These are phyloP conservation scores for Chimonanthus praecox DNA, from an alignment of 164 flowering plant genomes.

Conservation along the genomic window DNA sequence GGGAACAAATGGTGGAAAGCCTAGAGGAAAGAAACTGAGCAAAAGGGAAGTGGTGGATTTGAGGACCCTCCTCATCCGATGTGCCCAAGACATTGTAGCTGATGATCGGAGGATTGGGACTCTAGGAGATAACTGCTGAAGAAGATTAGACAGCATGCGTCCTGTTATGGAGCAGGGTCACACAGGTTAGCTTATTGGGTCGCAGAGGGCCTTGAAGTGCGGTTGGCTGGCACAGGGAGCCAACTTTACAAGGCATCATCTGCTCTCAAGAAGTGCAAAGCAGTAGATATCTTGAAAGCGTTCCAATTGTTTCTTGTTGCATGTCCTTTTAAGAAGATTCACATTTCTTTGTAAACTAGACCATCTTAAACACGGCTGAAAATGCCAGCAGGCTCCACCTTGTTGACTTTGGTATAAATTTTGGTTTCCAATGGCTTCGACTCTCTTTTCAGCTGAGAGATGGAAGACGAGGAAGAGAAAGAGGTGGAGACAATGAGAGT, in stretches of 20 bases:
- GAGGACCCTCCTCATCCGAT: conserved; percentile 56
- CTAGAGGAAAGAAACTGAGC: conserved; percentile 50
- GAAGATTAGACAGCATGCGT: conserved; percentile 67
- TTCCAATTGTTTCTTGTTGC: conserved; percentile 55
- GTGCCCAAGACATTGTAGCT: conserved; percentile 81
- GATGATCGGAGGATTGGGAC: conserved; percentile 44
- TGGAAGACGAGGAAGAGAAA: too few species aligned
- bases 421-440: conserved; percentile 92
- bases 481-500: too few species aligned
- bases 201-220: conserved; percentile 85
- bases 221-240: conserved; percentile 83
- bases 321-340: conserved; percentile 72
- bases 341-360: conserved; percentile 48
- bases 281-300: conserved; percentile 67
- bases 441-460: conserved; percentile 6
- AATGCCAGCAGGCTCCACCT: conserved; percentile 58
- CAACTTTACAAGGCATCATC: conserved; percentile 49
- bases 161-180: conserved; percentile 71
- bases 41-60: conserved; percentile 73
- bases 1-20: conserved; percentile 30
- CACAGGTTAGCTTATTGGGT: conserved; percentile 72
- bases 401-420: conserved; percentile 78
- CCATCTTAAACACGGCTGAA: conserved; percentile 29
- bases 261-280: conserved; percentile 40
- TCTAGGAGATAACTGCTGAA: conserved; percentile 54